phyloP scores from a whole-genome alignment of 2,329 filamentous ascomycete species.

The Phialophora expanda region DNA sequence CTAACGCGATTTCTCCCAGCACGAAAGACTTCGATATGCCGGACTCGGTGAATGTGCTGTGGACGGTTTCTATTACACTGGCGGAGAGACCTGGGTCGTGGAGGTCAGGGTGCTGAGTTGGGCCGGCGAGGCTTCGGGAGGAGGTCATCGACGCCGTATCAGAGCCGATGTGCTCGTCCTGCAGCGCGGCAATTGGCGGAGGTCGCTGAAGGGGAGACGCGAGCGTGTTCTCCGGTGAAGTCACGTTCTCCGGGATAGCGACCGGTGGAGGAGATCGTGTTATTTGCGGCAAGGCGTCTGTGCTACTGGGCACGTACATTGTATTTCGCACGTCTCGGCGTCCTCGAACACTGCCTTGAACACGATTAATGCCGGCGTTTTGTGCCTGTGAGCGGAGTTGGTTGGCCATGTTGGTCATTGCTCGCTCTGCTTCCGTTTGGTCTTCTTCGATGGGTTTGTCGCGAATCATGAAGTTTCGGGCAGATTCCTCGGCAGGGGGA shows the following conservation, averaged over 20 bases:
- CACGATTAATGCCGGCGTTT: constrained; percentile 64
- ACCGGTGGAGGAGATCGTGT: constrained; percentile 39
- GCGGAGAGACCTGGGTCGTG: constrained; percentile 79
- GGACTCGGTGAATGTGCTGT: constrained; percentile 78
- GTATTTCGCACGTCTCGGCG: constrained; percentile 92
- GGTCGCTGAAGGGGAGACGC: constrained; percentile 41
- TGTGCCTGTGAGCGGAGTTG: constrained; percentile 56
- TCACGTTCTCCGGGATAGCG: constrained; percentile 43
- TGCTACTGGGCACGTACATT: constrained; percentile 70
- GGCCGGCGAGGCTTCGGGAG: constrained; percentile 70
- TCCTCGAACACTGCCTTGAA: constrained; percentile 78
- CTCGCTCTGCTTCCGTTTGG: constrained; percentile 55
- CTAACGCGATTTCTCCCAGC: constrained; percentile 85
- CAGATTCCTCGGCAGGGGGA: constrained; percentile 46
- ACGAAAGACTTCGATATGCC: constrained; percentile 73
- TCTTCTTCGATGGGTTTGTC: constrained; percentile 58
- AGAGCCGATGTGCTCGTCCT: constrained; percentile 70
- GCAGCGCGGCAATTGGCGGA: constrained; percentile 57
- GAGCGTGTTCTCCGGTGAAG: constrained; percentile 38
- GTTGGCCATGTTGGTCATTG: constrained; percentile 56
- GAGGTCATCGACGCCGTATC: constrained; percentile 93
- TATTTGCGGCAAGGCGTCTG: constrained; percentile 29
- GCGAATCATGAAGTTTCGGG: constrained; percentile 55
- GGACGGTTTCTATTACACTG: constrained; percentile 91
- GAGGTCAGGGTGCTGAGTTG: constrained; percentile 82